Base-by-base conservation (phyloP, 805 yeast genomes). In the Trichomonascus vanleenenianus region DNA sequence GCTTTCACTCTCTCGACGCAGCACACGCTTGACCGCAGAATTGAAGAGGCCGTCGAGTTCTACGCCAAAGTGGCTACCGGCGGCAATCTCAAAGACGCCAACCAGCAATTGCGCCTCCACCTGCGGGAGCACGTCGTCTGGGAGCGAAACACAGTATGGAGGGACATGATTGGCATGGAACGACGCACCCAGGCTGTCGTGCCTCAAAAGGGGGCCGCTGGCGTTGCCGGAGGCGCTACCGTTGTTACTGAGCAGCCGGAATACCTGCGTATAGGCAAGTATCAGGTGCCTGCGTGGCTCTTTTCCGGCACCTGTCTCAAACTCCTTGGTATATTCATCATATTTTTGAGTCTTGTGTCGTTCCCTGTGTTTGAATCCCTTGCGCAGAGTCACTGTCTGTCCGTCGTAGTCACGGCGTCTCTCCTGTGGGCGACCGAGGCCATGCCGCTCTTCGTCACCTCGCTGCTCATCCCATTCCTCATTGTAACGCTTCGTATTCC, bases 71-170 rank as follows among this genome's bases (percentile, higher is more conserved):
- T 79, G 16, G 60, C 71, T 8, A 56, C 73, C 53, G 58, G 74
- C 62, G 49, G 66, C 48, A 52, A 70, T 56, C 38, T 51, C 12
- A 64, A 58, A 3, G 59, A 56, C 38, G 84, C 89, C 0, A 68
- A 67, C 44, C 78, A 72, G 63, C 57, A 57, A 33, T 63, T 79
- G 37, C 65, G 73, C 44, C 58, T 76, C 48, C 74, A 78, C 66
- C 66, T 91, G 52, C 73, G 97, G 52, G 98, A 91, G 57, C 95
- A 91, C 62, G 85, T 91, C 31, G 96, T 89, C 15, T 91, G 96
- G 94, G 97, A 91, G 66, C 76, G 98, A 63, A 88, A 88, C 62
- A 91, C 97, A 0, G 97, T 91, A 25, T 91, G 98, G 98, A 81
- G 93, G 60, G 97, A 91, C 63, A 81, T 91, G 83, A 83, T 91